A percentile compares a stretch with the other conserved stretches of the same genome.
phyloP scores from a whole-genome alignment of 2,329 filamentous ascomycete genomes.

The Colletotrichum destructivum region DNA sequence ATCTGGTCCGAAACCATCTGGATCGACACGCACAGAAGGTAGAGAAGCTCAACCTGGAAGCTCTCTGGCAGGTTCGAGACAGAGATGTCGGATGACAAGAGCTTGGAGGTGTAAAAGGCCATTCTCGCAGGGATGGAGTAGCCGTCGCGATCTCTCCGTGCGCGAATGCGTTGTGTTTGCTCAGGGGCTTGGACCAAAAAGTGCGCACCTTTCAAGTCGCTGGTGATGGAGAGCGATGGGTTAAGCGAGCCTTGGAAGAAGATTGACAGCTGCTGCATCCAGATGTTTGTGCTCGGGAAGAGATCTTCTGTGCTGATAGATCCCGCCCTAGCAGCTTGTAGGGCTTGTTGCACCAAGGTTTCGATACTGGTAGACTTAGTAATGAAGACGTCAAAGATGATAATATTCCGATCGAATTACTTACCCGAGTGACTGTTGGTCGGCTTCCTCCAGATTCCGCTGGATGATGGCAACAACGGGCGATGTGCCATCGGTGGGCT shows the following conservation, averaged over 20 bases:
- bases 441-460: conserved; percentile 67
- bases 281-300: conserved; percentile 75
- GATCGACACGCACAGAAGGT: conserved; percentile 65
- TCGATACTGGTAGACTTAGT: conserved; percentile 57
- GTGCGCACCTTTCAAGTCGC: conserved; percentile 78
- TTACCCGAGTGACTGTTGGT: conserved; percentile 66
- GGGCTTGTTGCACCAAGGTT: conserved; percentile 67
- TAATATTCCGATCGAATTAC: conserved; percentile 42
- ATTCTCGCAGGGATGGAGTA: conserved; percentile 83
- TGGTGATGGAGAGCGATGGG: conserved; percentile 81
- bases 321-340: conserved; percentile 55
- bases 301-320: conserved; percentile 60
- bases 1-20: conserved; percentile 70
- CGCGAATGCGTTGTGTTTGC: conserved; percentile 43
- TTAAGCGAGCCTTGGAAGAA: conserved; percentile 70
- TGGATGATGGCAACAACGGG: conserved; percentile 68
- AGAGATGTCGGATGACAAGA: conserved; percentile 64
- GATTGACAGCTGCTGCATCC: conserved; percentile 73
- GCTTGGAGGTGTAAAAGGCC: conserved; percentile 76
- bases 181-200: conserved; percentile 68
- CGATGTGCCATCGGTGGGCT: conserved; percentile 57
- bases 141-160: conserved; percentile 76
- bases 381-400: background rate
- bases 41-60: conserved; percentile 65
- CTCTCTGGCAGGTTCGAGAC: conserved; percentile 57